Percentiles rank a stretch among this genome's conserved stretches.
Conservation (phyloP, 306 rosid genomes). For the Arachis hypogaea region DNA sequence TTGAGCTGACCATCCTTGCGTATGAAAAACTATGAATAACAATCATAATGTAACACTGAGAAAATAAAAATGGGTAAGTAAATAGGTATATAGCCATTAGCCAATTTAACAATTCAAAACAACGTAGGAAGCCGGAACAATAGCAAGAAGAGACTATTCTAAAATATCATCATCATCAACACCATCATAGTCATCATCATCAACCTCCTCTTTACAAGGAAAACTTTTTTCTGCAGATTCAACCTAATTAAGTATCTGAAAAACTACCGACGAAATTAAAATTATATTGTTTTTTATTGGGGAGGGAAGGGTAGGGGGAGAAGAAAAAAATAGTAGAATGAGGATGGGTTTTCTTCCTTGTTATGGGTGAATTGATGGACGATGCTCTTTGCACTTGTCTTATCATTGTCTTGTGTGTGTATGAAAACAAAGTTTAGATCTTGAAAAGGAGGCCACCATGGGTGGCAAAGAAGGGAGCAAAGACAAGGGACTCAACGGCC, state of each 20-base stretch:
- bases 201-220: constrained; percentile 42
- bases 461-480: constrained; percentile 94
- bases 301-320: background rate
- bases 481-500: constrained; percentile 95
- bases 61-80: background rate
- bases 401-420: background rate
- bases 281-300: constrained; percentile 20
- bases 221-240: constrained; percentile 42
- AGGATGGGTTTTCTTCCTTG: background rate
- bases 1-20: no score
- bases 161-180: constrained; percentile 44
- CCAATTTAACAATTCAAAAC: constrained; percentile 12
- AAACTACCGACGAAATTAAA: constrained; percentile 32
- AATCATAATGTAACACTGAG: background rate
- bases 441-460: constrained; percentile 94
- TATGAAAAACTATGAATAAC: no score
- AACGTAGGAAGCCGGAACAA: constrained; percentile 25
- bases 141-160: constrained; percentile 7
- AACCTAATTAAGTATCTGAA: constrained; percentile 43
- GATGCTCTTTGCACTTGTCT: constrained; percentile 6
- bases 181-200: constrained; percentile 42
- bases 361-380: constrained; percentile 17
- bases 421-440: constrained; percentile 40
- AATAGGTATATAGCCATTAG: no score
- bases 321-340: constrained; percentile 6